phyloP scores from a whole-genome alignment of 2,329 filamentous ascomycete genomes.

The Xylariales sp. region DNA sequence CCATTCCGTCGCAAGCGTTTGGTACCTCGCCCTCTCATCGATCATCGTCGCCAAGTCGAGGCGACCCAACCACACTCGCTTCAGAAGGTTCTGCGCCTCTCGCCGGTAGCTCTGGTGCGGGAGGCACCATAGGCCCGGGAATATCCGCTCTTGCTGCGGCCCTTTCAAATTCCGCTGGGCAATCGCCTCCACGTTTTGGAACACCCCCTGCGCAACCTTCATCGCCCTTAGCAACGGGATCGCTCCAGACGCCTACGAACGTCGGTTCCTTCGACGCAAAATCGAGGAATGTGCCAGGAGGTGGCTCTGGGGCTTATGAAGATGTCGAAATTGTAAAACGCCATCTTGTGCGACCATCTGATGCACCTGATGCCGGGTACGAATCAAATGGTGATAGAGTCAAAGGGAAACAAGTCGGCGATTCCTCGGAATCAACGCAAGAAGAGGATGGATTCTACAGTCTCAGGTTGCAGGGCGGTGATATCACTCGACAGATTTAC shows the following conservation, averaged over 20 bases:
- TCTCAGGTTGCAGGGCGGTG: slow-evolving; percentile 89
- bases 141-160: slow-evolving; percentile 90
- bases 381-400: slow-evolving; percentile 53
- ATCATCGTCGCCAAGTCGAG: slow-evolving; percentile 62
- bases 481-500: slow-evolving; percentile 95
- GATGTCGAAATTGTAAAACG: slow-evolving; percentile 91
- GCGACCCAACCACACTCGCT: slow-evolving; percentile 49
- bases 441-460: slow-evolving; percentile 91
- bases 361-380: slow-evolving; percentile 57
- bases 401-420: slow-evolving; percentile 66
- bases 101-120: slow-evolving; percentile 71
- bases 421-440: slow-evolving; percentile 52
- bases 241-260: slow-evolving; percentile 70
- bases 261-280: slow-evolving; percentile 88
- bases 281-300: slow-evolving; percentile 59
- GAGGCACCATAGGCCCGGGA: slow-evolving; percentile 73
- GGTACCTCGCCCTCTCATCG: slow-evolving; percentile 60
- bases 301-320: slow-evolving; percentile 74
- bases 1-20: slow-evolving; percentile 61
- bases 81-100: slow-evolving; percentile 69
- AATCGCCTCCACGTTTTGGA: slow-evolving; percentile 76
- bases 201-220: slow-evolving; percentile 70
- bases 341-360: slow-evolving; percentile 81
- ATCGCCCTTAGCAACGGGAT: slow-evolving; percentile 66
- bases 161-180: slow-evolving; percentile 79